Base-by-base conservation (phyloP, 1,139 yeast species). In the Zygoascus hellenicus region DNA sequence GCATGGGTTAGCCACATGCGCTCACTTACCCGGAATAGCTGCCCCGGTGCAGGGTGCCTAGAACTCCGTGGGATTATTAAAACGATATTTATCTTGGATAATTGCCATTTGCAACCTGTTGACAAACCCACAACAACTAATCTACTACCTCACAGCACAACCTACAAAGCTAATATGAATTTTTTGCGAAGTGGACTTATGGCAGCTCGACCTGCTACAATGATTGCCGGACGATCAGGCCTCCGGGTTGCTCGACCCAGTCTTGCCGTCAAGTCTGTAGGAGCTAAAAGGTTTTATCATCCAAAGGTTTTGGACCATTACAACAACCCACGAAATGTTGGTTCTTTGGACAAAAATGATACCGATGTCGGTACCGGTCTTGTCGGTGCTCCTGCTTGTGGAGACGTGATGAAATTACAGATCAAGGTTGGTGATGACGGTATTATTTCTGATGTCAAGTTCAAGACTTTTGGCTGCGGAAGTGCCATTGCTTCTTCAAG, bases 331-430 rank as follows among this genome's bases (percentile, higher is more conserved):
- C 79, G 98, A 67, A 92, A 92, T 64, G 98, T 92, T 39, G 98
- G 98, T 15, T 78, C 96, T 6, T 70, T 92, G 68, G 88, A 89
- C 68, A 89, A 90, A 70, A 76, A 75, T 53, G 78, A 80, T 52
- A 61, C 68, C 19, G 78, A 81, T 57, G 97, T 92, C n/a, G 98
- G 98, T 40, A 92, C 98, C 1, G 98, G 98, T 1, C 77, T 92
- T 40, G 98, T 92, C 15, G 74, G 98, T 47, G 98, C 98, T 0
- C 98, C 98, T 48, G 98, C 98, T 0, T 92, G 98, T 72, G 98
- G 98, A 51, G 98, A 92, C 72, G 98, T 92, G 46, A 92, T 92
- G 97, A 83, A 95, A 70, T 77, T 92, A 57, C 98, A 92, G 67
- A 92, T 92, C 61, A 81, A 90, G 63, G 98, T 92, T 14, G 97